Evolutionary conservation across 2,329 filamentous ascomycete species (phyloP), one percentile per base, ranked within the genome.

Genomic region (Aspergillus brunneoviolaceus): DNA sequence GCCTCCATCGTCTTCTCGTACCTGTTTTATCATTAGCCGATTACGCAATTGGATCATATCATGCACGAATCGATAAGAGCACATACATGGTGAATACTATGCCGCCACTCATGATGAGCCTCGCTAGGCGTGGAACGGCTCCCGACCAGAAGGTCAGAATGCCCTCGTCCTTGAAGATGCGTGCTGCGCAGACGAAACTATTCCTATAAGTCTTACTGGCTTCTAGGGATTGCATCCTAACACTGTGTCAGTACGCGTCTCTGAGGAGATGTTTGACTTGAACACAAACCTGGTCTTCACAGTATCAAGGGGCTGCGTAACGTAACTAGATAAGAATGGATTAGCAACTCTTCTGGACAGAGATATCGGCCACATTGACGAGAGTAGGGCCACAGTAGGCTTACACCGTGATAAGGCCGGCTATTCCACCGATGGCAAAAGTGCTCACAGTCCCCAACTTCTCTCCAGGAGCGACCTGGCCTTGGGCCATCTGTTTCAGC

Each of bases 1-100:
- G 92, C 70, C 56, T 97, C 94, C 82, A 98, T 98, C 60, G 89
- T 90, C 84, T 97, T 97, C 81, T 98, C 94, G 75, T 97, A 95
- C 88, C 76, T 74, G 59, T 63, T 45, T 19, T 50, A 35, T 45
- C 10, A 35, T 29, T 57, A 29, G 55, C 60, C 14, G 51, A 62
- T 65, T 57, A 69, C 57, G 47, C 45, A 39, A 49, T 39, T 51
- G 39, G 12, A 23, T 56, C 27, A 29, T n/a, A 16, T 35, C 47
- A 52, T 33, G 10, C 49, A n/a, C 45, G 19, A 12, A 11, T 45
- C n/a, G 48, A 50, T n/a, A 33, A 33, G 47, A 23, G 35, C 51
- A 77, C 83, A 71, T 77, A 89, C 86, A 98, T 96, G 23, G 95
- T 96, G 73, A 99, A 99, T 47, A 99, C 95, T 71, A 99, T 96